Conservation (phyloP, 768 basidiomycete genomes). For the Rhizopogon vesiculosus region DNA sequence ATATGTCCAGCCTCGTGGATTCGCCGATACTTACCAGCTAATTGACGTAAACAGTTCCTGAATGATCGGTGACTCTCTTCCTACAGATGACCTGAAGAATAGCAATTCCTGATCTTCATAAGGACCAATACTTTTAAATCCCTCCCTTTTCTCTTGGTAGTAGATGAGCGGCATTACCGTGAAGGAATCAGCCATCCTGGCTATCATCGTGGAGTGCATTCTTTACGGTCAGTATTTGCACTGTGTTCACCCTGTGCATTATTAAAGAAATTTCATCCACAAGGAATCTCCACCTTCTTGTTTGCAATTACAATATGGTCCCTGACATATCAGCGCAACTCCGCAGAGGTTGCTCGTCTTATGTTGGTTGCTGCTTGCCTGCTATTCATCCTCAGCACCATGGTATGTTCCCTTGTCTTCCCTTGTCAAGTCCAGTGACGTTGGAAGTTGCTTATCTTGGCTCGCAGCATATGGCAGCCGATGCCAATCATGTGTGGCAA, state of each 20-base stretch:
- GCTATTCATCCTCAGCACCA: constrained; percentile 2
- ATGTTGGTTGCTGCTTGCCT: constrained; percentile 1
- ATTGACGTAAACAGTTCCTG: no score
- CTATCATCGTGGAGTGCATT: constrained; percentile 2
- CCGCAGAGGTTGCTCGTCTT: not conserved
- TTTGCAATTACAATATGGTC: constrained; percentile 2
- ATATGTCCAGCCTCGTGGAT: no score
- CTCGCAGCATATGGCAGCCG: not conserved
- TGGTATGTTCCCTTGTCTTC: not conserved
- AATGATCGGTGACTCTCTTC: no score
- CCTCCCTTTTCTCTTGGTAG: no score
- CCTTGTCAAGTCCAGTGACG: not conserved
- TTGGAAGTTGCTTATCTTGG: not conserved
- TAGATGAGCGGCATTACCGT: not conserved
- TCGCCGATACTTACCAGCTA: no score
- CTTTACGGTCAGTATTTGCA: not conserved
- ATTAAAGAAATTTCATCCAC: not conserved
- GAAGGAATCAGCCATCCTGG: not conserved
- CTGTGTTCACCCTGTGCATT: not conserved
- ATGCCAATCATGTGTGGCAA: not conserved
- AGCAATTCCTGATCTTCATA: no score
- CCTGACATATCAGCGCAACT: constrained; percentile 1
- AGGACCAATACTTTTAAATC: no score
- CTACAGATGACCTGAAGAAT: no score
- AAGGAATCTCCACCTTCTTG: constrained; percentile 3